phyloP scores from a whole-genome alignment of 495 filamentous ascomycete genomes.

The Talaromyces stipitatus region DNA sequence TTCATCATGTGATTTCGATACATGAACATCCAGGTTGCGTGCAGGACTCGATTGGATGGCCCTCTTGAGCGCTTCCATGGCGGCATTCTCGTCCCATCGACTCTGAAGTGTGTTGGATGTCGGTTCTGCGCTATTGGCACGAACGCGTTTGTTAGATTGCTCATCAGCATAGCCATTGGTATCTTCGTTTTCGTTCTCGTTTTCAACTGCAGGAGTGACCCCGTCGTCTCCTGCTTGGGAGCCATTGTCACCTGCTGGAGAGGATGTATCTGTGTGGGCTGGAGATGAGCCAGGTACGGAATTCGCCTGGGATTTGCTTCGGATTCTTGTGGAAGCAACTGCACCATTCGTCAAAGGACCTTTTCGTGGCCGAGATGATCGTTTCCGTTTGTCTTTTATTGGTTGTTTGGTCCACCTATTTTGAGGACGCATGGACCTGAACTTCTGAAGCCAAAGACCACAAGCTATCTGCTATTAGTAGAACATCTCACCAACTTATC shows the following conservation, averaged over 20 bases:
- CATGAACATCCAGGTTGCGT: slow-evolving; percentile 53
- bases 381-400: slow-evolving; percentile 34
- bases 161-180: slow-evolving; percentile 21
- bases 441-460: slow-evolving; percentile 87
- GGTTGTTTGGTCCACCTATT: slow-evolving; percentile 70
- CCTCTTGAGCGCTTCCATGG: slow-evolving; percentile 49
- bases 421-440: slow-evolving; percentile 72
- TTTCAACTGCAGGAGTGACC: slow-evolving; percentile 26
- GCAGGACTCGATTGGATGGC: slow-evolving; percentile 68
- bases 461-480: slow-evolving; percentile 50
- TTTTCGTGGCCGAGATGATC: slow-evolving; percentile 27
- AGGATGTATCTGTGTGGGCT: slow-evolving; percentile 34
- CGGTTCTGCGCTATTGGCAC: slow-evolving; percentile 36
- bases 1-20: slow-evolving; percentile 32
- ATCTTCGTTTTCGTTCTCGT: slow-evolving; percentile 15
- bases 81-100: slow-evolving; percentile 43
- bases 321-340: slow-evolving; percentile 21
- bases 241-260: slow-evolving; percentile 16
- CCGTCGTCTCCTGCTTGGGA: slow-evolving; percentile 31
- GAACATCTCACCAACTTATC: slow-evolving; percentile 3
- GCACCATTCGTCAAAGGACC: slow-evolving; percentile 23
- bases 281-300: slow-evolving; percentile 32
- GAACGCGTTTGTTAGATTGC: slow-evolving; percentile 27
- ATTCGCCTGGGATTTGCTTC: slow-evolving; percentile 21
- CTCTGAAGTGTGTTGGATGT: slow-evolving; percentile 19